These are phyloP conservation scores for Thermothielavioides terrestris DNA, from an alignment of 495 filamentous ascomycete species.

Conservation along the genomic window DNA sequence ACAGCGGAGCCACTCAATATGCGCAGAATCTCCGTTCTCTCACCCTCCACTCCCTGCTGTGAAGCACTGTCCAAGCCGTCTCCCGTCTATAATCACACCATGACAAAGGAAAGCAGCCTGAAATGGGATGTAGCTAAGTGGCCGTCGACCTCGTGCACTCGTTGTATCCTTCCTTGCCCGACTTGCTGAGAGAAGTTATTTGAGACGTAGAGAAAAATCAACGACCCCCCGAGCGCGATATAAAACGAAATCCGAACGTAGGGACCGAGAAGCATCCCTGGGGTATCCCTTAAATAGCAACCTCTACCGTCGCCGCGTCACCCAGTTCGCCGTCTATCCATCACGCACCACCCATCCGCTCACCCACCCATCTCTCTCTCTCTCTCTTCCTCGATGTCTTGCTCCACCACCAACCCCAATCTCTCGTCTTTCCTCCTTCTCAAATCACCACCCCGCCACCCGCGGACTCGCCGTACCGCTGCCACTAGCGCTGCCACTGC, in stretches of 20 bases:
- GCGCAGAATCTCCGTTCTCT: too few relatives aligned
- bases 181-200: background rate
- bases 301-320: background rate
- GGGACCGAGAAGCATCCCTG: constrained; percentile 2
- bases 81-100: background rate
- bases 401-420: too few relatives aligned
- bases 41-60: too few relatives aligned
- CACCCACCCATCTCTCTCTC: background rate
- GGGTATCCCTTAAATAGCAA: constrained; percentile 8
- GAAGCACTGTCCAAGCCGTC: too few relatives aligned
- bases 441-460: background rate
- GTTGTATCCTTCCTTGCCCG: background rate
- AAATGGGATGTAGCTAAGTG: background rate
- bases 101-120: background rate
- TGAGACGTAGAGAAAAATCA: background rate
- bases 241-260: background rate
- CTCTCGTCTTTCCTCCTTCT: background rate
- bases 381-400: background rate
- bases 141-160: background rate
- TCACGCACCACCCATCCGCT: too few relatives aligned
- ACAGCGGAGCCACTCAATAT: too few relatives aligned
- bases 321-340: too few relatives aligned
- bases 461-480: constrained; percentile 15
- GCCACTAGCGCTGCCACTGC: constrained; percentile 3
- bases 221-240: background rate